Evolutionary conservation across 2,329 filamentous ascomycete species (phyloP).

Genomic region (Colletotrichum sp.): DNA sequence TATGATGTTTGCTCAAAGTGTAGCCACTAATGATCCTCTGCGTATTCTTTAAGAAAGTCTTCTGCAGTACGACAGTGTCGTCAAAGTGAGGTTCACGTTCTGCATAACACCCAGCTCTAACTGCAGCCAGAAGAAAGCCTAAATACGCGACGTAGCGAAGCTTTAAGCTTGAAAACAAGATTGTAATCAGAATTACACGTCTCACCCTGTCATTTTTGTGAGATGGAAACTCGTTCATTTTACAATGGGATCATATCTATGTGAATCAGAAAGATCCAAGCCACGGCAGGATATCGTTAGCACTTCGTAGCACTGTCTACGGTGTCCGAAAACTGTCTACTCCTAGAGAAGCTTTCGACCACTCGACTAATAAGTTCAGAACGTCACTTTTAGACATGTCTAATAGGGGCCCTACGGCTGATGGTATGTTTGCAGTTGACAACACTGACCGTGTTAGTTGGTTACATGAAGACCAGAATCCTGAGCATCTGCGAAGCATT

Average conservation of each 20-base stretch:
- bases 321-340: neutral
- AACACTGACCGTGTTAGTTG: neutral
- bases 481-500: neutral
- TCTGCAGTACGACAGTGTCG: neutral
- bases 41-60: neutral
- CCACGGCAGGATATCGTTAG: neutral
- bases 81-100: neutral
- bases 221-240: accelerated
- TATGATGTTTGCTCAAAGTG: neutral
- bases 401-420: neutral
- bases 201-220: accelerated
- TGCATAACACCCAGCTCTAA: neutral
- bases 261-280: neutral
- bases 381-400: neutral
- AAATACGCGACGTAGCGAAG: neutral
- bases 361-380: neutral
- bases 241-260: neutral
- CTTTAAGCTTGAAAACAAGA: neutral
- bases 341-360: neutral
- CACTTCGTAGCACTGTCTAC: neutral
- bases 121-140: neutral
- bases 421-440: neutral
- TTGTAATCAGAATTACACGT: neutral
- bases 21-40: accelerated
- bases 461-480: neutral